Evolutionary conservation across 2,329 filamentous ascomycete species (phyloP).

Genomic region (Lachnellula occidentalis): DNA sequence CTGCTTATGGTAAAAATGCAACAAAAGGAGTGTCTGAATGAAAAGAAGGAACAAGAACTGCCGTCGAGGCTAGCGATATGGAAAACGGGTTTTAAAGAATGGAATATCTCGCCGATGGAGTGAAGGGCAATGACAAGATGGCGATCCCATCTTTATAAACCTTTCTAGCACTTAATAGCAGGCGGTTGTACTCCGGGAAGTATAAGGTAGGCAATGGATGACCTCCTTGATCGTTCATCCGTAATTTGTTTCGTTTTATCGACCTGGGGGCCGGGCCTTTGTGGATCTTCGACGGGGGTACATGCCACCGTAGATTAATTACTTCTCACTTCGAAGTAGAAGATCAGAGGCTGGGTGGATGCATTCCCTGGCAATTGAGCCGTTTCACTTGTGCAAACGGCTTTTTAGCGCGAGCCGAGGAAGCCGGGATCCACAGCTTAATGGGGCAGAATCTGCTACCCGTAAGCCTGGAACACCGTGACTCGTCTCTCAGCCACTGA

Average conservation of each 20-base stretch:
- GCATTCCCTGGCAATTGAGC: not conserved
- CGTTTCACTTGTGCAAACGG: not conserved
- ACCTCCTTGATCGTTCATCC: not conserved
- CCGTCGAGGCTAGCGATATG: too few species aligned
- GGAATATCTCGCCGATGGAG: not conserved
- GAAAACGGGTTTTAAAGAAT: not conserved
- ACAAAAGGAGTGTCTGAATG: not conserved
- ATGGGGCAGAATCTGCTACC: not conserved
- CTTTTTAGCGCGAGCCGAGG: not conserved
- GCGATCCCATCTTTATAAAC: not conserved
- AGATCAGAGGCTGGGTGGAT: not conserved
- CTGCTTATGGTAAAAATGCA: not conserved
- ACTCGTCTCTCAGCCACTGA: not conserved
- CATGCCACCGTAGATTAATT: not conserved
- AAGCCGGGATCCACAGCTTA: not conserved
- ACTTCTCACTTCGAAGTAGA: too few species aligned
- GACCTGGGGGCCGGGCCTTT: not conserved
- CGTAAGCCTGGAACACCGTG: not conserved
- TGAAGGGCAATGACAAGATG: not conserved
- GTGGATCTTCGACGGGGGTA: slow-evolving; percentile 3
- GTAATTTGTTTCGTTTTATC: slow-evolving; percentile 7
- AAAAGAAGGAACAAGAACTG: too few species aligned
- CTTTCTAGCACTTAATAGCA: not conserved
- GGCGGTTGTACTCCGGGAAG: not conserved
- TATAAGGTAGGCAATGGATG: not conserved